These are phyloP conservation scores for Lentinula raphanica DNA, from an alignment of 768 basidiomycete species.

Conservation along the genomic window DNA sequence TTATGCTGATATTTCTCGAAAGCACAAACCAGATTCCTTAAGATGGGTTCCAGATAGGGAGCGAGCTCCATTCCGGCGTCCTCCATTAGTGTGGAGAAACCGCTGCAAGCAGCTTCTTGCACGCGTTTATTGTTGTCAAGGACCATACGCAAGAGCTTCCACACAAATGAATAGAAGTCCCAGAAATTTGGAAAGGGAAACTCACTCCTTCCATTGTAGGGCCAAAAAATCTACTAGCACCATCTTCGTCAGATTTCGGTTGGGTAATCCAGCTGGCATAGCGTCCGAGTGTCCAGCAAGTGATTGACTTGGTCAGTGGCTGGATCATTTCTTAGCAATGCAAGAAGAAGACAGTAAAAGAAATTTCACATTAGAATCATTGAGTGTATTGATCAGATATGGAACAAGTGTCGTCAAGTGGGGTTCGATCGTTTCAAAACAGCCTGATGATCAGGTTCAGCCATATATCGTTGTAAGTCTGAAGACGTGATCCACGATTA, in stretches of 20 bases:
- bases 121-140: conserved; percentile 98
- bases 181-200: conserved; percentile 27
- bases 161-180: not conserved
- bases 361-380: conserved; percentile 75
- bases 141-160: conserved; percentile 91
- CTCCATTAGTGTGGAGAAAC: conserved; percentile 97
- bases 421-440: conserved; percentile 92
- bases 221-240: conserved; percentile 89
- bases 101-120: conserved; percentile 98
- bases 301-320: conserved; percentile 98
- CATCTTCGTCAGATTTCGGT: conserved; percentile 74
- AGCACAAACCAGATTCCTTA: conserved; percentile 91
- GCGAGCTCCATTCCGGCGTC: conserved; percentile 88
- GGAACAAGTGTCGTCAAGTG: conserved; percentile 92
- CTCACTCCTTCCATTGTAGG: conserved; percentile 96
- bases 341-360: conserved; percentile 4
- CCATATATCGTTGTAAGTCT: no score
- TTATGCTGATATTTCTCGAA: conserved; percentile 99
- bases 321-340: conserved; percentile 22
- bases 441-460: conserved; percentile 48
- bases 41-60: conserved; percentile 91
- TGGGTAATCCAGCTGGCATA: conserved; percentile 98
- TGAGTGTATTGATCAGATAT: conserved; percentile 85
- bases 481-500: no score
- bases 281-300: conserved; percentile 98